Evolutionary conservation across 116 monocot genomes (phyloP), one percentile per base, ranked within the genome.

Genomic region (Phalaenopsis hybrid): DNA sequence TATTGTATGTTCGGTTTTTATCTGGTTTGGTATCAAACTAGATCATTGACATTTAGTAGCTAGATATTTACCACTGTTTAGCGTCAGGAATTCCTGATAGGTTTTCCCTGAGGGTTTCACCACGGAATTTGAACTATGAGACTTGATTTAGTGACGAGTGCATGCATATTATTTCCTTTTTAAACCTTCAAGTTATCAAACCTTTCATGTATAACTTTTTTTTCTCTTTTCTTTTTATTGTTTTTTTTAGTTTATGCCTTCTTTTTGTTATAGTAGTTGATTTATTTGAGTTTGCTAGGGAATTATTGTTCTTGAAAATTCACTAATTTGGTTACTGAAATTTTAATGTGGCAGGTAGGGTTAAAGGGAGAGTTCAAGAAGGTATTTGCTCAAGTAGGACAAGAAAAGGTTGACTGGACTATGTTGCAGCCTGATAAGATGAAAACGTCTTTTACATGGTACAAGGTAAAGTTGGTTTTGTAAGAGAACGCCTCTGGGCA

Each of bases 361-460:
- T 74, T 96, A 78, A 91, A 87, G 84, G 96, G 96, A 20, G 96
- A 96, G 69, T 86, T 67, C 48, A 74, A 78, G 79, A 87, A 88
- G 83, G 58, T 94, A 37, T 94, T 91, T 88, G 74, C 83, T 84
- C 86, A 84, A 44, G 84, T 89, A 23, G 78, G 87, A 70, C 86
- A 92, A 61, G 81, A 84, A 87, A 85, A 74, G 84, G 86, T 80
- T 63, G 81, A 83, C 25, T 96, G 96, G 96, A 80, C 10, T 43
- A 82, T 85, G n/a, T 76, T 96, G 81, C 55, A 85, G n/a, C 69
- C 80, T 46, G 82, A 87, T 68, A 59, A 65, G 67, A 68, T 78
- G 31, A 83, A 80, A 78, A 79, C 90, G 73, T 23, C 84, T 65
- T 94, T 96, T 82, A 92, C 83, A n/a, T 96, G 96, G 96, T 94